Base-by-base conservation (phyloP, 257 asterid species). In the Handroanthus guayacan region DNA sequence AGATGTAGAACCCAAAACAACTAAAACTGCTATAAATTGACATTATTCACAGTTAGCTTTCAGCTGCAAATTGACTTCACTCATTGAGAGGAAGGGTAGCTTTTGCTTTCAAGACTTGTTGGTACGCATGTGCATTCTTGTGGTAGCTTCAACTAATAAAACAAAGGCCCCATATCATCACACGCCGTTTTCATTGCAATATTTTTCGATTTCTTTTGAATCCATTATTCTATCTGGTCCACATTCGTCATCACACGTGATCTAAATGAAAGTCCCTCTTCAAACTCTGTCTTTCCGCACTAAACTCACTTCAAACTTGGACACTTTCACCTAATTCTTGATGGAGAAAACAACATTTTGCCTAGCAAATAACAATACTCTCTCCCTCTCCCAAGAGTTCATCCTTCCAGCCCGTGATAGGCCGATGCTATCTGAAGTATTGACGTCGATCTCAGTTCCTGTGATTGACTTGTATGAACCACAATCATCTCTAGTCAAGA, bases 311-410 rank as follows among this genome's bases (percentile, higher is more conserved):
- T 31, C 62, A 58, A 58, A 25, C 8, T 18, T 58, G 38, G 9
- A 9, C 16, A 12, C 47, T 62, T 37, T 62, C 4, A 3, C 39
- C 5, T 1, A 18, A 25, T 34, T 68, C 8, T 34, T 34, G 2
- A 69, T 51, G 50, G 74, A 69, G 8, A 36, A 6, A 5, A 37
- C 48, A 14, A 1, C 36, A 51, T 69, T 69, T 48, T 37, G 3
- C 45, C 38, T 69, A 17, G 63, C 74, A 18, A 36, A 34, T 69
- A 62, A 48, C 41, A 4, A 7, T 1, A 48, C 51, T 10, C 61
- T 47, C 60, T 67, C 72, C 44, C 45, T 67, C 11, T 44, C 57
- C 16, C 3, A 67, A 8, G 38, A 67, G 11, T 45, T 25, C 72
- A 25, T 67, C 57, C 45, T 67, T 12, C 45, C 60, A 11, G 52